These are phyloP conservation scores for Pisolithus microcarpus DNA, from an alignment of 768 basidiomycete genomes.

Conservation along the genomic window DNA sequence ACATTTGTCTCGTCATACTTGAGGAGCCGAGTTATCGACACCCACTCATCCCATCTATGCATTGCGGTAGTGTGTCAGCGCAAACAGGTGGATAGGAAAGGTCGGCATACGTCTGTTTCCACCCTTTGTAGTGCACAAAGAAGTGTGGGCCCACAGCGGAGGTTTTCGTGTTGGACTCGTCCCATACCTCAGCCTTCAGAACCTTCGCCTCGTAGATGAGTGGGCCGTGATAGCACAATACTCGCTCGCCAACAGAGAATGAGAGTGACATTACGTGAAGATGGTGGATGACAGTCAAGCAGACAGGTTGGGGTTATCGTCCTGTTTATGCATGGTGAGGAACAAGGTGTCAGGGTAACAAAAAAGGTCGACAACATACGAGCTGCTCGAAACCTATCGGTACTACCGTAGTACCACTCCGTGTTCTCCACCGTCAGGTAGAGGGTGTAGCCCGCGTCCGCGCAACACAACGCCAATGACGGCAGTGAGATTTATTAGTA, in stretches of 20 bases:
- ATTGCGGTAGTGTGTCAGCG: constrained; percentile 1
- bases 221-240: constrained; percentile 92
- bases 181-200: constrained; percentile 59
- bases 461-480: too few species aligned
- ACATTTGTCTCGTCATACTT: constrained; percentile 82
- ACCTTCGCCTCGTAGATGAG: constrained; percentile 94
- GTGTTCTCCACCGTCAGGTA: too few species aligned
- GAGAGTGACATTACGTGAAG: constrained; percentile 16
- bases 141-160: constrained; percentile 73
- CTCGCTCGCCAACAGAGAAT: constrained; percentile 64
- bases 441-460: too few species aligned
- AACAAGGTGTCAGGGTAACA: too few species aligned
- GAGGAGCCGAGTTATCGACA: constrained; percentile 69
- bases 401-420: too few species aligned
- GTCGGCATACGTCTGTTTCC: constrained; percentile 85
- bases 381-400: too few species aligned
- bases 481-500: too few species aligned
- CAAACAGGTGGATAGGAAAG: background rate
- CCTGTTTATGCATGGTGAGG: too few species aligned
- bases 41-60: constrained; percentile 95
- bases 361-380: too few species aligned
- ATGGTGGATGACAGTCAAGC: background rate
- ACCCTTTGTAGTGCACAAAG: constrained; percentile 98
- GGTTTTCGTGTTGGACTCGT: constrained; percentile 53
- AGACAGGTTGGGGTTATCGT: background rate